These are phyloP conservation scores for Fragaria iinumae DNA, from an alignment of 306 rosid genomes.

Conservation along the genomic window DNA sequence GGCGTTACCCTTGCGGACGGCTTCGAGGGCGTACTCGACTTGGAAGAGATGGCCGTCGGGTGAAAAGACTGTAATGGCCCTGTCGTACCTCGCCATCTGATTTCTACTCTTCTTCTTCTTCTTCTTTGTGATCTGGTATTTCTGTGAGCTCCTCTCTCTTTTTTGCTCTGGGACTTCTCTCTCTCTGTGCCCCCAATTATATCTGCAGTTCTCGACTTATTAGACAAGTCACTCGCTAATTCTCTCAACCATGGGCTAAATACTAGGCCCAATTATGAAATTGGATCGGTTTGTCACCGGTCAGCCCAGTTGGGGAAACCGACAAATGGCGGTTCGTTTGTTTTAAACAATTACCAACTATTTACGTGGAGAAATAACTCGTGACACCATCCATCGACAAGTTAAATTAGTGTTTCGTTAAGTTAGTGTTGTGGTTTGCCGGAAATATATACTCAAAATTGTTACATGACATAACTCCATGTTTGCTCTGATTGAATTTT, in stretches of 20 bases:
- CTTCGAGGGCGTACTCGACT: slow-evolving; percentile 97
- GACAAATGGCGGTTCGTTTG: too few relatives aligned
- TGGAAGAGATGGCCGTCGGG: slow-evolving; percentile 98
- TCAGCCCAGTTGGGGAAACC: background rate
- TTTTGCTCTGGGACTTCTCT: background rate
- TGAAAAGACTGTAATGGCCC: slow-evolving; percentile 95
- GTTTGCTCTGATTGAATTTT: background rate
- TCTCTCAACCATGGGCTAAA: background rate
- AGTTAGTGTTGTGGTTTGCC: background rate
- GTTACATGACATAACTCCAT: background rate
- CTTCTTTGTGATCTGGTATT: slow-evolving; percentile 6
- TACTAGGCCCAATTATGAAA: background rate
- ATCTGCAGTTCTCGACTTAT: slow-evolving; percentile 17
- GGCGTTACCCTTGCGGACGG: slow-evolving; percentile 98
- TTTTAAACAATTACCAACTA: too few relatives aligned
- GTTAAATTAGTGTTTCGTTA: background rate
- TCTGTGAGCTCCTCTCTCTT: too few relatives aligned
- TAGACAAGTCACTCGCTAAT: background rate
- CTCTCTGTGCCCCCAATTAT: background rate
- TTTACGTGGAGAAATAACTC: too few relatives aligned
- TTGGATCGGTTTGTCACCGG: background rate
- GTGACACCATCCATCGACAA: background rate
- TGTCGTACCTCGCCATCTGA: slow-evolving; percentile 89
- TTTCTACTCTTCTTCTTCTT: background rate
- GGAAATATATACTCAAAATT: too few relatives aligned